Conservation (phyloP, 768 basidiomycete genomes). For the Macrocybe gigantea region DNA sequence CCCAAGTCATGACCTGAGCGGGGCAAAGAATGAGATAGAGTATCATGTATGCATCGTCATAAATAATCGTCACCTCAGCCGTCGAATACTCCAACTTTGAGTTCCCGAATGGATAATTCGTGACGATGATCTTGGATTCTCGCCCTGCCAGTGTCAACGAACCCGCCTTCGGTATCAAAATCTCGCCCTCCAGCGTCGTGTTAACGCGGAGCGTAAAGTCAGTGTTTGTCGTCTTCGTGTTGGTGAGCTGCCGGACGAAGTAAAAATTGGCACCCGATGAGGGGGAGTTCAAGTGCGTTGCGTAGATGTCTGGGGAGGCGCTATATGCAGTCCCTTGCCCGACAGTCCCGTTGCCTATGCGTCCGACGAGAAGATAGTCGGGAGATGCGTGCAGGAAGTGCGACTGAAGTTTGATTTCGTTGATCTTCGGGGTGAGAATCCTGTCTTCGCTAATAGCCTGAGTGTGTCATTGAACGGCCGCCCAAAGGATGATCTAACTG, state of each 20-base stretch:
- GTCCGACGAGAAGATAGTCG: conserved; percentile 59
- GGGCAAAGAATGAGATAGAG: neutral
- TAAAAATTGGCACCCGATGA: conserved; percentile 50
- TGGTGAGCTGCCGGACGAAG: conserved; percentile 45
- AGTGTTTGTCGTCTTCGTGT: conserved; percentile 43
- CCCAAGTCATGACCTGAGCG: conserved; percentile 32
- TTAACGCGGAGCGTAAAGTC: conserved; percentile 35
- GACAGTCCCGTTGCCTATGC: conserved; percentile 47
- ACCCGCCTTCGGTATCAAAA: conserved; percentile 29
- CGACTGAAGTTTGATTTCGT: conserved; percentile 59
- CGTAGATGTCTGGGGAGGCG: conserved; percentile 35
- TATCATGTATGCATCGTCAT: neutral
- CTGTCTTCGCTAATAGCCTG: conserved; percentile 52
- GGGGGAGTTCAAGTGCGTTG: conserved; percentile 49
- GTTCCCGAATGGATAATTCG: conserved; percentile 56
- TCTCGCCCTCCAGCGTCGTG: conserved; percentile 39
- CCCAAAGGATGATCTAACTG: neutral
- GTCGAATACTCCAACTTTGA: conserved; percentile 56
- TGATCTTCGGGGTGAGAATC: conserved; percentile 47
- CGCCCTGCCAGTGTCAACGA: conserved; percentile 53
- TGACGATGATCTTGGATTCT: conserved; percentile 58
- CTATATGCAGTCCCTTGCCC: conserved; percentile 29
- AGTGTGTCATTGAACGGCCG: neutral
- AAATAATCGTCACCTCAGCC: conserved; percentile 32
- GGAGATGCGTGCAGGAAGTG: conserved; percentile 63